Base-by-base conservation (phyloP, 2,329 filamentous ascomycete genomes). In the Graphilbum ipis-grandicollis region DNA sequence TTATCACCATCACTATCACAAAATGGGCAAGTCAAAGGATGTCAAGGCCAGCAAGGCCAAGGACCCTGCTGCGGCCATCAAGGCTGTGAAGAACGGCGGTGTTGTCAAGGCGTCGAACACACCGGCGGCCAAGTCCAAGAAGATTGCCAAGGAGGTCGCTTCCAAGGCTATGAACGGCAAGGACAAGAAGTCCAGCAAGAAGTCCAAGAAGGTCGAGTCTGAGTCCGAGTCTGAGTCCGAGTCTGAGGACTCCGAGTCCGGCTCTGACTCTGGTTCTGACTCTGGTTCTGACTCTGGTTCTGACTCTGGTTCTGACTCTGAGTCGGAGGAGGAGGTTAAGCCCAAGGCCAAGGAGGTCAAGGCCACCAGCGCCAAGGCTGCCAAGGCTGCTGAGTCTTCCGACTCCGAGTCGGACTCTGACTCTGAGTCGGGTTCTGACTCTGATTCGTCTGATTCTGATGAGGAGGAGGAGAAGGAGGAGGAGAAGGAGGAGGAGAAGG, bases 11-110 rank as follows among this genome's bases (percentile, higher is more conserved):
- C 15, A 28, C 23, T n/a, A n/a, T n/a, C n/a, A n/a, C n/a, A 65
- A 47, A 56, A 79, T 79, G 75, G 72, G 65, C 56, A 79, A 79
- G 60, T 59, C 65, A 38, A 79, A 79, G 63, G 66, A 75, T 53
- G 61, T 63, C 55, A 71, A 71, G 59, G 52, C 53, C 50, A 69
- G 57, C 54, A 70, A 71, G 58, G 51, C 52, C 51, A 71, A 59
- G 51, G 54, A 52, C 48, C 51, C 57, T 46, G 38, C 38, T 31
- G 22, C 50, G 63, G 66, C 60, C 43, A 52, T 64, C 48, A 56
- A 60, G 50, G 52, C 59, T 47, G 72, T 75, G 57, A 82, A 81
- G 65, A 66, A 66, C 48, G 74, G 65, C 47, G 69, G 70, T 46
- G 65, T 81, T 50, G 70, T 68, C 60, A 85, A 84, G 66, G 54